phyloP scores from a whole-genome alignment of 495 filamentous ascomycete genomes.

The Podospora tetraspora region DNA sequence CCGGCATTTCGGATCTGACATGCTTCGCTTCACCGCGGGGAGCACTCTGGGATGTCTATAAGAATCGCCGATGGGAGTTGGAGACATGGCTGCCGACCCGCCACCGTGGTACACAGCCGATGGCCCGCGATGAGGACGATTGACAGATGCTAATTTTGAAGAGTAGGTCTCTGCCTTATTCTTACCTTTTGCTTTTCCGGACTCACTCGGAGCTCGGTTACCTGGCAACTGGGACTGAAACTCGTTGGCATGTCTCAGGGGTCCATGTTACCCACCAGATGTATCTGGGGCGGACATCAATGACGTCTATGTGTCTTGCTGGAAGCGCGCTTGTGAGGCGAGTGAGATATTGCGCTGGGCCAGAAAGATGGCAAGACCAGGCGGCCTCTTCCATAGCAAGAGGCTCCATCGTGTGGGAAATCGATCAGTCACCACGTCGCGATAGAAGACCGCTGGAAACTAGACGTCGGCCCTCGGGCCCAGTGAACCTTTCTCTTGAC shows the following conservation, averaged over 20 bases:
- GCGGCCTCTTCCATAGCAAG: no score
- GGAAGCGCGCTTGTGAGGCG: neutral
- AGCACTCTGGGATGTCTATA: neutral
- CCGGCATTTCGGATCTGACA: neutral
- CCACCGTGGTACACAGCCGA: neutral
- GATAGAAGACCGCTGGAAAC: neutral
- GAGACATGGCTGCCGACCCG: neutral
- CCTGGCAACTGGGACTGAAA: neutral
- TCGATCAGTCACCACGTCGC: neutral
- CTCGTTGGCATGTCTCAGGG: neutral
- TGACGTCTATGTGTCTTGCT: neutral
- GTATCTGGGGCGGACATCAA: neutral
- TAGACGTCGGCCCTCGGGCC: neutral
- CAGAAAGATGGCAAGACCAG: no score
- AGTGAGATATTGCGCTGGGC: no score
- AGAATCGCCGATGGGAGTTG: neutral
- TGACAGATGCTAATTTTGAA: neutral
- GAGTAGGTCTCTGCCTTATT: neutral
- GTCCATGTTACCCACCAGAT: neutral
- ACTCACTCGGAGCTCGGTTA: neutral
- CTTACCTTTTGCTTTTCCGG: neutral
- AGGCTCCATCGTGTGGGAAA: no score
- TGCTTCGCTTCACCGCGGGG: neutral
- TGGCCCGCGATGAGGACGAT: neutral
- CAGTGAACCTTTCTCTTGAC: no score